These are phyloP conservation scores for Kodamaea ohmeri DNA, from an alignment of 1,139 yeast species.

Conservation along the genomic window DNA sequence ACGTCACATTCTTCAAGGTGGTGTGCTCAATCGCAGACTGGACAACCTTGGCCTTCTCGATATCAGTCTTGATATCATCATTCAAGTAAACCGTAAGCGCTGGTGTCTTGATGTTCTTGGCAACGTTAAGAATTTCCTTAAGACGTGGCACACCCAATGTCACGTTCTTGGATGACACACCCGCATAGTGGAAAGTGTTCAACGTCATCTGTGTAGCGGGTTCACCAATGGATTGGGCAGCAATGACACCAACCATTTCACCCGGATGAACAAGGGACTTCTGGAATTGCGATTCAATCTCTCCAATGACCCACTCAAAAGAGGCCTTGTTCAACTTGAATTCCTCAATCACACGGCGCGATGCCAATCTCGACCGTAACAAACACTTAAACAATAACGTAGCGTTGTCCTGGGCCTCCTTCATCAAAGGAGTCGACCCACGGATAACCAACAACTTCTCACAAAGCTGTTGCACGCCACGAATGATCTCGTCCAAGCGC, in stretches of 20 bases:
- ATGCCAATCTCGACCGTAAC: conserved; percentile 85
- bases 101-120: conserved; percentile 98
- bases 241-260: conserved; percentile 99
- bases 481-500: conserved; percentile 75
- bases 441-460: conserved; percentile 72
- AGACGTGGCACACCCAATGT: conserved; percentile 99
- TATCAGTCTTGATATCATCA: conserved; percentile 77
- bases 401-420: conserved; percentile 92
- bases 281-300: conserved; percentile 89
- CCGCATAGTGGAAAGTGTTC: conserved; percentile 99
- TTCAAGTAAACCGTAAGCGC: conserved; percentile 89
- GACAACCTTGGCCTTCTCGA: conserved; percentile 89
- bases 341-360: conserved; percentile 90
- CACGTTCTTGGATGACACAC: conserved; percentile 98
- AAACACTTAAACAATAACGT: conserved; percentile 87
- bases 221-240: conserved; percentile 99
- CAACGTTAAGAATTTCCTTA: conserved; percentile 97
- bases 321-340: conserved; percentile 81
- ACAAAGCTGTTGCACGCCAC: conserved; percentile 69
- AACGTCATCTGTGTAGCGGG: conserved; percentile 99
- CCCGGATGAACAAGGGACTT: conserved; percentile 96
- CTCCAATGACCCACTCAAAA: conserved; percentile 94
- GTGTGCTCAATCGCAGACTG: conserved; percentile 98
- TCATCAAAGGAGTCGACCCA: conserved; percentile 69
- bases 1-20: conserved; percentile 88